Conservation (phyloP, 805 yeast species). For the Lipomyces yamadae region DNA sequence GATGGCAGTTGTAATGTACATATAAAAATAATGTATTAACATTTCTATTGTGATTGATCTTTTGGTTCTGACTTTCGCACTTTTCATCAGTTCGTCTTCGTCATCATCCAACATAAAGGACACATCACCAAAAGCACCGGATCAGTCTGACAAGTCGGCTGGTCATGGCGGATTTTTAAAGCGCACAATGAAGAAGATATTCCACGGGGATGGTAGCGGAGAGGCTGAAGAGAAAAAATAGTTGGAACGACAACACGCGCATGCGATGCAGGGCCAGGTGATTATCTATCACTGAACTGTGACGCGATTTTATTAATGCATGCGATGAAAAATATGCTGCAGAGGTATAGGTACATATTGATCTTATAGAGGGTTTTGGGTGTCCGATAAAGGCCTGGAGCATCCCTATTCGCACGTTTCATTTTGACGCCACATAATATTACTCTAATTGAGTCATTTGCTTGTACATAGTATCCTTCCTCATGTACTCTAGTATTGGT, state of each 20-base stretch:
- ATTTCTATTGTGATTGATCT: constrained; percentile 5
- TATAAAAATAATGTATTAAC: neutral
- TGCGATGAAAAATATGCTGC: neutral
- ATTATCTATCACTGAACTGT: neutral
- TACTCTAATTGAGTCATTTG: neutral
- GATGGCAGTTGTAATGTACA: neutral
- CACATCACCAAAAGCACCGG: neutral
- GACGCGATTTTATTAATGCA: too few relatives aligned
- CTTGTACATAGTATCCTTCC: neutral
- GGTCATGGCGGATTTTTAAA: constrained; percentile 27
- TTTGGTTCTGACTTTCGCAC: constrained; percentile 8
- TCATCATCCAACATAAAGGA: constrained; percentile 4
- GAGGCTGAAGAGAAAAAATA: neutral
- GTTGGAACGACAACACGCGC: neutral
- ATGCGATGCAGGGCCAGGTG: neutral
- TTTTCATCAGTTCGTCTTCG: constrained; percentile 9
- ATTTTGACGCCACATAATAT: neutral
- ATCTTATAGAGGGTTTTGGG: neutral
- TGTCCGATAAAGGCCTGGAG: neutral
- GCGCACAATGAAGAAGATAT: constrained; percentile 27
- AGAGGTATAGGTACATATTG: neutral
- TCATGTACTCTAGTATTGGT: neutral
- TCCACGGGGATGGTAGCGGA: constrained; percentile 21
- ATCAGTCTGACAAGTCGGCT: neutral
- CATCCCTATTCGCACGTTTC: neutral